Evolutionary conservation across 306 rosid genomes (phyloP), one percentile per base, ranked within the genome.

Genomic region (Cicer chorassanicum): DNA sequence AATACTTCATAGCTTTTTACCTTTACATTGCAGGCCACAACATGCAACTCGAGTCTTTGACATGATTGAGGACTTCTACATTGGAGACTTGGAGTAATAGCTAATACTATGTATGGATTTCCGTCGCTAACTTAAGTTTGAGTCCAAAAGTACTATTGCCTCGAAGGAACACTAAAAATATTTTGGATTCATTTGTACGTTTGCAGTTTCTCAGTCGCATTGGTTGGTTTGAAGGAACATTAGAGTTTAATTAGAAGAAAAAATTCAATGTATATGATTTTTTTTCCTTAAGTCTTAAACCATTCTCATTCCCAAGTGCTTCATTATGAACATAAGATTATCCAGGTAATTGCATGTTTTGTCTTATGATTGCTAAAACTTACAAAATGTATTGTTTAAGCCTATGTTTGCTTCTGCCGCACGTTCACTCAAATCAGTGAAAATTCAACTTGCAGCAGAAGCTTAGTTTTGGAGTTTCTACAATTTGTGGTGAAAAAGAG

Each of bases 21-120:
- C 71, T 59, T 43, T 61, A 14, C 85, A 9, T 82, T 64, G 82
- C 87, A 91, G 98, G 76, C 98, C 98, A 34, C 98, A 93, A 68
- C 98, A 93, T 34, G 97, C 93, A 48, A 91, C 93, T 78, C 91
- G 96, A 79, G 97, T 89, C 55, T 93, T 85, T 57, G 98, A 93
- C 84, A 89, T 91, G 93, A 90, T 93, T 63, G 90, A 91, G 1
- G 98, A 91, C 78, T 93, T 93, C 71, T 86, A 80, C 68, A 57
- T 91, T 63, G 98, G 98, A 54, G 88, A 93, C 76, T 78, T 93
- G 84, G 72, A 81, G 81, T 84, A 73, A 36, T 84, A 81, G 62
- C 75, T 16, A 34, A 36, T 12, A 13, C 44, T 60, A 1, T 1
- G 2, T 34, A 13, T 0, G 10, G 3, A 34, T 39, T 60, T 60